A percentile compares a stretch with the other conserved stretches of the same genome.
phyloP scores from a whole-genome alignment of 495 filamentous ascomycete genomes.

The Bacidia rubella region DNA sequence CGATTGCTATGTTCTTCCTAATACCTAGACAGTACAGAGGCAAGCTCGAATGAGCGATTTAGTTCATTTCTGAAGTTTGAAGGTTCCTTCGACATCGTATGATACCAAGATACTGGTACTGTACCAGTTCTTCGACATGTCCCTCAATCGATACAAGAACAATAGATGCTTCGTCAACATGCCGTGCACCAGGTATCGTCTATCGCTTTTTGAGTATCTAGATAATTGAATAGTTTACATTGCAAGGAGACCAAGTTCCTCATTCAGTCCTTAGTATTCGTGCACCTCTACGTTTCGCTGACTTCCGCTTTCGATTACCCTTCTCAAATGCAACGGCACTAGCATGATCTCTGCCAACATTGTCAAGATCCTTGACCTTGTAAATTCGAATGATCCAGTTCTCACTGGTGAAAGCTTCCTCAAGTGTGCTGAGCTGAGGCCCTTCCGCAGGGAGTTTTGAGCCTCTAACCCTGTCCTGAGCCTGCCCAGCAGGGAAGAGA shows the following conservation, averaged over 20 bases:
- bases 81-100: too few relatives aligned
- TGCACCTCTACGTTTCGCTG: constrained; percentile 63
- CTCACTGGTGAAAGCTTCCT: constrained; percentile 97
- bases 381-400: constrained; percentile 99
- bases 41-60: too few relatives aligned
- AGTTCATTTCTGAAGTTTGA: too few relatives aligned
- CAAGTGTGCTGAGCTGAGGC: constrained; percentile 74
- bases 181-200: too few relatives aligned
- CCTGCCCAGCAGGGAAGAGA: constrained; percentile 86
- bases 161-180: too few relatives aligned
- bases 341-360: constrained; percentile 79
- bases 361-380: constrained; percentile 98
- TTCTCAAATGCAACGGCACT: constrained; percentile 78
- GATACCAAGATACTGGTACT: too few relatives aligned
- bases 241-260: not conserved
- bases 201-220: too few relatives aligned
- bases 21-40: too few relatives aligned
- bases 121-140: too few relatives aligned
- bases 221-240: constrained; percentile 6
- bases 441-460: constrained; percentile 69
- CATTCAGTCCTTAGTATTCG: constrained; percentile 77
- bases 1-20: too few relatives aligned
- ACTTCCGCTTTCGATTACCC: constrained; percentile 88
- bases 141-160: too few relatives aligned
- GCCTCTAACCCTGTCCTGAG: constrained; percentile 79